Conservation (phyloP, 345 rosid genomes). For the Populus pruinosa region DNA sequence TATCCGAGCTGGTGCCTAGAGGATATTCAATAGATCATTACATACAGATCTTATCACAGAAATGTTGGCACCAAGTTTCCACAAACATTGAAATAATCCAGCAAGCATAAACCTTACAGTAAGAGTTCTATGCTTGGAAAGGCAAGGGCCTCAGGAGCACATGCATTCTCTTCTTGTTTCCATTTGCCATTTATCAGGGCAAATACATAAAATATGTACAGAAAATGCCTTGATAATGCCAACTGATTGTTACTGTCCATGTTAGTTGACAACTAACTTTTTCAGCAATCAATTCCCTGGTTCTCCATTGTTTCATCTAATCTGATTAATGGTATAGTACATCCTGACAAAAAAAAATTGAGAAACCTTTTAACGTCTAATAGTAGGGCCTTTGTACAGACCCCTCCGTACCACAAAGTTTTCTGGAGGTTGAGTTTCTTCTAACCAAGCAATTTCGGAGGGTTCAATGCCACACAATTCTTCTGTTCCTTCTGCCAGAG, state of each 20-base stretch:
- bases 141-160: neutral
- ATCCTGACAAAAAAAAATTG: neutral
- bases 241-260: conserved; percentile 16
- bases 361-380: conserved; percentile 37
- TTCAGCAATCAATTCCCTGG: conserved; percentile 16
- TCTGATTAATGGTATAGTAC: conserved; percentile 6
- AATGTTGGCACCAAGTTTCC: neutral
- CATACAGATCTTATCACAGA: neutral
- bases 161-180: neutral
- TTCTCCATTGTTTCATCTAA: conserved; percentile 15
- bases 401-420: conserved; percentile 69
- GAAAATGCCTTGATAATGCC: conserved; percentile 15
- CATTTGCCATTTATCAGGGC: neutral
- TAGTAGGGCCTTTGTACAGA: conserved; percentile 66
- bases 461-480: conserved; percentile 52
- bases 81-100: neutral
- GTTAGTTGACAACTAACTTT: conserved; percentile 19
- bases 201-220: conserved; percentile 12
- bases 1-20: neutral
- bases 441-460: conserved; percentile 66
- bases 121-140: neutral
- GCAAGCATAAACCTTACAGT: neutral
- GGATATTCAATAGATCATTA: neutral
- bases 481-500: conserved; percentile 47
- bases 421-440: conserved; percentile 82